Conservation (phyloP, 1,139 yeast genomes). For the Komagataea norvegica region DNA sequence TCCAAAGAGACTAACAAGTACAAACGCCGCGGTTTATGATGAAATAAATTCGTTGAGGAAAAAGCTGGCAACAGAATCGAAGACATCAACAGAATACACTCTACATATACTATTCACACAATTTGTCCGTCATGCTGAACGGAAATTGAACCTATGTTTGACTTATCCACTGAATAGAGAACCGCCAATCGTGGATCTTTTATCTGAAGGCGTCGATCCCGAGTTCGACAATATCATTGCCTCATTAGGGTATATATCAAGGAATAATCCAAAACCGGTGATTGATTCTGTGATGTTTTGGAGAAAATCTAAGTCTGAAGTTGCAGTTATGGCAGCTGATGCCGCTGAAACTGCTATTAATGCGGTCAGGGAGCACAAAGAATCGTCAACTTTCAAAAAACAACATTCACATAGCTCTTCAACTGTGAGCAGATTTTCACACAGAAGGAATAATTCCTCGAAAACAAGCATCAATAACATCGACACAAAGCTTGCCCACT, state of each 20-base stretch:
- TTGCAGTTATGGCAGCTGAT: conserved; percentile 69
- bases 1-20: conserved; percentile 12
- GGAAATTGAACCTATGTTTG: conserved; percentile 71
- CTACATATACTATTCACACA: conserved; percentile 91
- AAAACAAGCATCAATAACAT: conserved; percentile 27
- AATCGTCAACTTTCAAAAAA: conserved; percentile 15
- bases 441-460: conserved; percentile 35
- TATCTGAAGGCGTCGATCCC: conserved; percentile 84
- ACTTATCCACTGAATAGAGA: conserved; percentile 66
- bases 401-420: conserved; percentile 28
- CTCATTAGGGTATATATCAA: conserved; percentile 85
- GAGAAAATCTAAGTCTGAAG: conserved; percentile 89
- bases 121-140: conserved; percentile 89
- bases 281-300: conserved; percentile 98
- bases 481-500: conserved; percentile 25
- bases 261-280: conserved; percentile 89
- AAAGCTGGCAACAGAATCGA: conserved; percentile 54
- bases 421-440: conserved; percentile 31
- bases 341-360: conserved; percentile 39
- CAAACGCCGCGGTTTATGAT: conserved; percentile 16
- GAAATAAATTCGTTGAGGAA: conserved; percentile 23
- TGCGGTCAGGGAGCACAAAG: conserved; percentile 23
- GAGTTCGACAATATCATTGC: conserved; percentile 80
- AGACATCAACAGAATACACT: conserved; percentile 90
- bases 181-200: conserved; percentile 75